Evolutionary conservation across 495 filamentous ascomycete genomes (phyloP).

Genomic region (Podospora pseudocomata): DNA sequence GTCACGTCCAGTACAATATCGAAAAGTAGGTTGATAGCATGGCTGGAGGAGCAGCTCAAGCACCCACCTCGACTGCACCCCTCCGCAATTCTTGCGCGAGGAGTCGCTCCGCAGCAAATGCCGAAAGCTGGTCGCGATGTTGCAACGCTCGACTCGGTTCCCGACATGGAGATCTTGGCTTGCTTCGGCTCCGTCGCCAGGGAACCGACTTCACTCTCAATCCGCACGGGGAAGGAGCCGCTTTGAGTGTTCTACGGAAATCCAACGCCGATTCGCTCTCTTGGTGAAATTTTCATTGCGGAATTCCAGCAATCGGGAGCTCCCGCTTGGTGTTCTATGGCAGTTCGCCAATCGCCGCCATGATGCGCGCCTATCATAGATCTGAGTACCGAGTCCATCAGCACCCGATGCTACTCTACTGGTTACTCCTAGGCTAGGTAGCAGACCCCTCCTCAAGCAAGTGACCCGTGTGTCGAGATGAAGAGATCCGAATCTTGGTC

Average conservation of each 20-base stretch:
- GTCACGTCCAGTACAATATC: not conserved
- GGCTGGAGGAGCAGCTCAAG: not conserved
- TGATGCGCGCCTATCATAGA: not conserved
- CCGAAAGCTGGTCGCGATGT: not conserved
- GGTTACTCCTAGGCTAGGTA: not conserved
- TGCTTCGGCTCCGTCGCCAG: not conserved
- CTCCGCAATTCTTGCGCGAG: not conserved
- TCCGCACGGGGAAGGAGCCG: not conserved
- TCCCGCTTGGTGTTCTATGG: not conserved
- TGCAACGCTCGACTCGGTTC: not conserved
- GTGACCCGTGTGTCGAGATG: not conserved
- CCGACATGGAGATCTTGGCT: not conserved
- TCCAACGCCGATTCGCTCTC: not conserved
- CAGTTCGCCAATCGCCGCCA: not conserved
- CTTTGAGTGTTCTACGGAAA: not conserved
- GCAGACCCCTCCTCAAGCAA: not conserved
- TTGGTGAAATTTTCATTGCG: not conserved
- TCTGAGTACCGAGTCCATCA: not conserved
- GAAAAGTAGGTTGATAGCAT: too few species aligned
- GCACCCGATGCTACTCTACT: not conserved
- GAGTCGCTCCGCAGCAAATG: not conserved
- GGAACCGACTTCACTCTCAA: not conserved
- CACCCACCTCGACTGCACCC: not conserved
- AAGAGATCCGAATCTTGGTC: not conserved
- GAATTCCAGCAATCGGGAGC: not conserved